Percentiles rank a stretch among this genome's conserved stretches.
Conservation (phyloP, 176 grass and related monocot species). For the Juncus effusus region DNA sequence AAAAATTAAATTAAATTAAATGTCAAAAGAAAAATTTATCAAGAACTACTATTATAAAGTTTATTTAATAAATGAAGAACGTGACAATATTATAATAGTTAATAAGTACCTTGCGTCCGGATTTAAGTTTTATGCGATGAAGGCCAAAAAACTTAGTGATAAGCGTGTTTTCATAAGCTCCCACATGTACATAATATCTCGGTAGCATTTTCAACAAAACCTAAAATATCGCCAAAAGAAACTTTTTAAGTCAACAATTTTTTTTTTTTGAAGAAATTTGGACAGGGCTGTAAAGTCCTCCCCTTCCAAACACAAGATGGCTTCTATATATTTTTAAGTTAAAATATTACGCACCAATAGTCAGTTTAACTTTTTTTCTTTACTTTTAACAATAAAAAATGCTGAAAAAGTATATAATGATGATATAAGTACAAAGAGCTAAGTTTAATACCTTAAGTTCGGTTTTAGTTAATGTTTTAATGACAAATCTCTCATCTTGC, state of each 20-base stretch:
- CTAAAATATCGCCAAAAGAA: slow-evolving; percentile 39
- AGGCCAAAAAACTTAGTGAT: slow-evolving; percentile 98
- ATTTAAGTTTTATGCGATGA: slow-evolving; percentile 80
- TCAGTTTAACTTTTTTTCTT: slow-evolving; percentile 12
- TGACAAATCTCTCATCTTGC: slow-evolving; percentile 96
- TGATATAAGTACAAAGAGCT: not conserved
- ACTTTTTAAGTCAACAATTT: slow-evolving; percentile 55
- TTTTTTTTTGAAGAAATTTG: no score
- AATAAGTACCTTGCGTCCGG: slow-evolving; percentile 59
- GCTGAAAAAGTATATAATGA: no score
- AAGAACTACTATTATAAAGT: not conserved
- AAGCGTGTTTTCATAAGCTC: slow-evolving; percentile 97
- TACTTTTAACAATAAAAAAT: no score
- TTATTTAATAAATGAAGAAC: no score
- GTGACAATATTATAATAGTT: no score
- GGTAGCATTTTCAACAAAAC: slow-evolving; percentile 99
- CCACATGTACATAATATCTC: slow-evolving; percentile 93
- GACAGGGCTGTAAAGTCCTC: no score
- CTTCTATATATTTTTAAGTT: no score
- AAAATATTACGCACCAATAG: slow-evolving; percentile 36
- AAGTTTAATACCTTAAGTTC: slow-evolving; percentile 72
- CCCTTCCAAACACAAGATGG: no score
- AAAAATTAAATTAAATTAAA: slow-evolving; percentile 11
- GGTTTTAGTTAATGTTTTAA: slow-evolving; percentile 85
- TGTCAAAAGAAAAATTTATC: slow-evolving; percentile 15